Conservation (phyloP, 2,329 filamentous ascomycete genomes). For the Colletotrichum coccodes region DNA sequence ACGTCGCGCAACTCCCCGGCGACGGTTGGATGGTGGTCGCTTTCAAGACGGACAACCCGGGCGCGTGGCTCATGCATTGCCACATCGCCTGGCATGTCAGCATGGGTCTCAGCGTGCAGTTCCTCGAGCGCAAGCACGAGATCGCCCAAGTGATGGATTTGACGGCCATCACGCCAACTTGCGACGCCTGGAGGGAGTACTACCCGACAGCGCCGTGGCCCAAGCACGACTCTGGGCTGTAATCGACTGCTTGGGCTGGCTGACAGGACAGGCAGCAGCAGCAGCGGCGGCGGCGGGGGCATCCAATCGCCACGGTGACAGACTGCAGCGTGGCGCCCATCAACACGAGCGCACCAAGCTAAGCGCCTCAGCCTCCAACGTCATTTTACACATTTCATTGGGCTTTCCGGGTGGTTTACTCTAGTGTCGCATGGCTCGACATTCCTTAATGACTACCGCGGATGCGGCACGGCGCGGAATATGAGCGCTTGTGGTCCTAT, state of each 20-base stretch:
- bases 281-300: slow-evolving; percentile 2
- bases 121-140: slow-evolving; percentile 50
- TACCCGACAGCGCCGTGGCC: slow-evolving; percentile 23
- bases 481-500: background rate
- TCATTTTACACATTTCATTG: background rate
- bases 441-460: too few species aligned
- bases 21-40: slow-evolving; percentile 57
- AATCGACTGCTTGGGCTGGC: slow-evolving; percentile 3
- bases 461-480: background rate
- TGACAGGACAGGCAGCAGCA: background rate
- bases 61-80: slow-evolving; percentile 58
- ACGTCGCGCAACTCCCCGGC: slow-evolving; percentile 54
- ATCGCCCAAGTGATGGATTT: slow-evolving; percentile 31
- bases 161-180: slow-evolving; percentile 30
- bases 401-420: background rate
- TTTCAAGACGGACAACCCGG: slow-evolving; percentile 61
- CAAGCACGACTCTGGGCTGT: slow-evolving; percentile 35
- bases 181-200: slow-evolving; percentile 34
- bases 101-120: slow-evolving; percentile 61
- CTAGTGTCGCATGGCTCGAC: background rate
- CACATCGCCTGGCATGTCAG: slow-evolving; percentile 61
- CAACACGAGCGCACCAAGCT: slow-evolving; percentile 20
- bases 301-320: background rate
- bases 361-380: background rate
- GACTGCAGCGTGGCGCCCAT: background rate